Base-by-base conservation (phyloP, 106 monocot genomes). In the Gastrodia elata region DNA sequence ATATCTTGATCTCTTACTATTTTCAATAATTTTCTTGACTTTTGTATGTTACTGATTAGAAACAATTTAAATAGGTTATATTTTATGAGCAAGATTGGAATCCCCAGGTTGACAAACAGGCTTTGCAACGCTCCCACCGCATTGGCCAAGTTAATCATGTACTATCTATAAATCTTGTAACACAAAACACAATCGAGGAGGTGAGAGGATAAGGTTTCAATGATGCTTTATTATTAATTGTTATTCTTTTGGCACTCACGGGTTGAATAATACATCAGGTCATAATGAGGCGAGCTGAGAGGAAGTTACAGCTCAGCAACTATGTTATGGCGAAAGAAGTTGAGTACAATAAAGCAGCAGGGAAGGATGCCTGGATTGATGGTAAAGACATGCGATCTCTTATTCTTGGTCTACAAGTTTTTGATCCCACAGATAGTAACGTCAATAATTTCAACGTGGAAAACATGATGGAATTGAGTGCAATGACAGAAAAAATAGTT, bases 1-100 rank as follows among this genome's bases (percentile, higher is more conserved):
- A 1, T 38, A 39, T 68, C 6, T 35, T 13, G 25, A 24, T 40
- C 14, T 35, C 39, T 61, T 58, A 26, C 38, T 78, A 59, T 78
- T 22, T 18, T 15, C 32, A 2, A 25, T 64, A 41, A 39, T 40
- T 14, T 69, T 39, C 25, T 39, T 8, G 26, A 11, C 25, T 40
- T 40, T 11, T 32, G 48, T 40, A 40, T 73, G 37, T 55, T 75
- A 52, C 58, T 76, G 71, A 73, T 70, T 20, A 6, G 14, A 80
- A 52, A 67, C 27, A 80, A 3, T 74, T 41, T 28, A 74, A 57
- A 64, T 73, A 92, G 97, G 97, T 98, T 24, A 89, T 98, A 68
- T 98, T 98, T 81, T 98, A 91, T 79, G 97, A 98, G 73, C 97
- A 98, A 93, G 93, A 98, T 80, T 98, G 97, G 97, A 98, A 98